Evolutionary conservation across 176 grass and related monocot species (phyloP).

Genomic region (Panicum miliaceum): DNA sequence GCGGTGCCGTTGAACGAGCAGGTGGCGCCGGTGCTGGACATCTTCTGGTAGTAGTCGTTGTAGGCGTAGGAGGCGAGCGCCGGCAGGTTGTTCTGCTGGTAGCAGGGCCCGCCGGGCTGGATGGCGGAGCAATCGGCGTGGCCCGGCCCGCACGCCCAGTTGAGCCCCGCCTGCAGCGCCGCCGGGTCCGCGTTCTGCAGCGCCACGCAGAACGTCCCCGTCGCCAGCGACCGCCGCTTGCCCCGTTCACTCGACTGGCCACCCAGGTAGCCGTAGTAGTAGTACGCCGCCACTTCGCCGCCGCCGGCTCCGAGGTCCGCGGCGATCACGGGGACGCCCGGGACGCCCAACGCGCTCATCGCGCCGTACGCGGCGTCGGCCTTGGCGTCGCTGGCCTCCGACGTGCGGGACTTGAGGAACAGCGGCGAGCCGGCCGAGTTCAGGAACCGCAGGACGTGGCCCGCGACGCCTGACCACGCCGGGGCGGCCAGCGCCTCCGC

Average conservation of each 20-base stretch:
- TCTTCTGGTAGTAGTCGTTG: conserved; percentile 86
- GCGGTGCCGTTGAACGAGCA: conserved; percentile 87
- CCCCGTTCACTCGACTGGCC: background rate
- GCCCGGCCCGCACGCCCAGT: conserved; percentile 76
- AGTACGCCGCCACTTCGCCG: conserved; percentile 15
- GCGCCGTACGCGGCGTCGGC: conserved; percentile 40
- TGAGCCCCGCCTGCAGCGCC: conserved; percentile 61
- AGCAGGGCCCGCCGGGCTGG: conserved; percentile 70
- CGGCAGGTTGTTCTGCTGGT: conserved; percentile 66
- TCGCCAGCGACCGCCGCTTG: conserved; percentile 38
- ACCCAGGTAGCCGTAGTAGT: conserved; percentile 11
- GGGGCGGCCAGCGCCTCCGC: background rate
- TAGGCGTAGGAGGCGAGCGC: conserved; percentile 87
- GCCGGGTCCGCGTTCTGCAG: conserved; percentile 60
- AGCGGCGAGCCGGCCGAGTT: conserved; percentile 35
- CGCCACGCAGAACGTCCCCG: conserved; percentile 85
- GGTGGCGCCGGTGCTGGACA: conserved; percentile 53
- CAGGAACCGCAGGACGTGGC: conserved; percentile 38
- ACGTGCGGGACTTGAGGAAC: conserved; percentile 32
- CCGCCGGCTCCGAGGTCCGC: background rate
- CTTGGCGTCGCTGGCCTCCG: background rate
- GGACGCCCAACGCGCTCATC: conserved; percentile 37
- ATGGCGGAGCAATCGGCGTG: conserved; percentile 72
- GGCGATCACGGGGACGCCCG: conserved; percentile 37
- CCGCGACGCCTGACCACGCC: conserved; percentile 18